These are phyloP conservation scores for Penicillium subrubescens DNA, from an alignment of 495 filamentous ascomycete genomes.

Conservation along the genomic window DNA sequence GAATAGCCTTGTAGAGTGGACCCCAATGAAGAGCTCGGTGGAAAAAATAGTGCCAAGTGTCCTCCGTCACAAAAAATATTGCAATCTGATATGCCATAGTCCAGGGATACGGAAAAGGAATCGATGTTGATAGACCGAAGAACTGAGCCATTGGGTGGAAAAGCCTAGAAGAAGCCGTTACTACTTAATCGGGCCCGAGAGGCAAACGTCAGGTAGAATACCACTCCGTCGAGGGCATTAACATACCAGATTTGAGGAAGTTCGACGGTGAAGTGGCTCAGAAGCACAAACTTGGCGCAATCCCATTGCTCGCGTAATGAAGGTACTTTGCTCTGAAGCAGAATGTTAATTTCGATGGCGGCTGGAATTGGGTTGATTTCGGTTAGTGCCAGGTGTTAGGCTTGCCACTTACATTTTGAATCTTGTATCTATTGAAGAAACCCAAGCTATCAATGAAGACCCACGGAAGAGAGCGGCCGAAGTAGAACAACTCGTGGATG, in stretches of 20 bases:
- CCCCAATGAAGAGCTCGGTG: conserved; percentile 96
- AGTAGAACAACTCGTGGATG: conserved; percentile 94
- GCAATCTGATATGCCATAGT: conserved; percentile 91
- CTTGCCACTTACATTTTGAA: conserved; percentile 84
- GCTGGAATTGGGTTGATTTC: too few relatives aligned
- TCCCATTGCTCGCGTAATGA: conserved; percentile 90
- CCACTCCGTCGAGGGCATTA: too few relatives aligned
- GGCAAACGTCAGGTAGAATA: too few relatives aligned
- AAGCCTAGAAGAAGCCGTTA: conserved; percentile 50
- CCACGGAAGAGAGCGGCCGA: conserved; percentile 90
- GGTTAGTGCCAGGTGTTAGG: too few relatives aligned
- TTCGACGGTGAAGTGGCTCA: conserved; percentile 95
- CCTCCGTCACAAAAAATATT: conserved; percentile 94
- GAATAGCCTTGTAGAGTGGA: conserved; percentile 87
- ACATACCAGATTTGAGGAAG: conserved; percentile 91
- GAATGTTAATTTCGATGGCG: too few relatives aligned
- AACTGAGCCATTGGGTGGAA: conserved; percentile 98
- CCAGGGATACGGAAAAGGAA: conserved; percentile 82
- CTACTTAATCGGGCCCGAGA: background rate
- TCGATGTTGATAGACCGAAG: conserved; percentile 83
- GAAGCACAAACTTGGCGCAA: conserved; percentile 86
- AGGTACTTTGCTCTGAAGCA: conserved; percentile 83
- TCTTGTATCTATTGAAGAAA: conserved; percentile 88
- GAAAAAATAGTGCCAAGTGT: conserved; percentile 98
- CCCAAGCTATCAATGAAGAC: conserved; percentile 88